Conservation (phyloP, 2,329 filamentous ascomycete species). For the Trichoderma harzianum region DNA sequence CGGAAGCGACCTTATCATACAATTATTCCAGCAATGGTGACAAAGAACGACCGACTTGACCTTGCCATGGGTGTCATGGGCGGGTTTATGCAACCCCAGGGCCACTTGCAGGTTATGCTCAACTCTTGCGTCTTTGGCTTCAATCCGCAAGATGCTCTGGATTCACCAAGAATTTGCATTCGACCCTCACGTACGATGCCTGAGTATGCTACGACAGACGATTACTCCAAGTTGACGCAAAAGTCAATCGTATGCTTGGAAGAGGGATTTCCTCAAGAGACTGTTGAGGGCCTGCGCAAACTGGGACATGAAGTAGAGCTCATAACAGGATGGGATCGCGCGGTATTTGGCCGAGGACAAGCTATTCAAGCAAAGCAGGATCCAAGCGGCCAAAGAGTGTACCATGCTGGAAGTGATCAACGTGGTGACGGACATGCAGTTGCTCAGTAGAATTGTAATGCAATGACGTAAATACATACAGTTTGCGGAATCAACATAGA, state of each 20-base stretch:
- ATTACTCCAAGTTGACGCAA: conserved; percentile 3
- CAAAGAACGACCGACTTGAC: background rate
- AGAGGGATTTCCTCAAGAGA: conserved; percentile 2
- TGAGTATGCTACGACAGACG: background rate
- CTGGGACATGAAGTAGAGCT: conserved; percentile 12
- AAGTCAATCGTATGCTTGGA: background rate
- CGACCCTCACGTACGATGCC: background rate
- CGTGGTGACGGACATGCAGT: conserved; percentile 10
- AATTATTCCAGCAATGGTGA: conserved; percentile 10
- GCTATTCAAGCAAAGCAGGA: background rate
- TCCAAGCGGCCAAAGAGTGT: background rate
- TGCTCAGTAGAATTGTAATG: background rate
- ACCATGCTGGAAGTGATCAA: background rate
- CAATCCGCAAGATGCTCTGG: conserved; percentile 6
- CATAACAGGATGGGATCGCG: conserved; percentile 3
- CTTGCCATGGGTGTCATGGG: conserved; percentile 3
- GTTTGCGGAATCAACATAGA: background rate
- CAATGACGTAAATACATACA: background rate
- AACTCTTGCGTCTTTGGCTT: conserved; percentile 16
- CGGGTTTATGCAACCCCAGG: conserved; percentile 3
- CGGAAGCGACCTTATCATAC: conserved; percentile 8
- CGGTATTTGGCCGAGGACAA: conserved; percentile 8
- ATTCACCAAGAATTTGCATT: conserved; percentile 12
- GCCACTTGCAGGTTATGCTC: conserved; percentile 15
- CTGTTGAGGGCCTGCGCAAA: background rate